Evolutionary conservation across 768 basidiomycete genomes (phyloP), one percentile per base, ranked within the genome.

Genomic region (Dentipellis sp.): DNA sequence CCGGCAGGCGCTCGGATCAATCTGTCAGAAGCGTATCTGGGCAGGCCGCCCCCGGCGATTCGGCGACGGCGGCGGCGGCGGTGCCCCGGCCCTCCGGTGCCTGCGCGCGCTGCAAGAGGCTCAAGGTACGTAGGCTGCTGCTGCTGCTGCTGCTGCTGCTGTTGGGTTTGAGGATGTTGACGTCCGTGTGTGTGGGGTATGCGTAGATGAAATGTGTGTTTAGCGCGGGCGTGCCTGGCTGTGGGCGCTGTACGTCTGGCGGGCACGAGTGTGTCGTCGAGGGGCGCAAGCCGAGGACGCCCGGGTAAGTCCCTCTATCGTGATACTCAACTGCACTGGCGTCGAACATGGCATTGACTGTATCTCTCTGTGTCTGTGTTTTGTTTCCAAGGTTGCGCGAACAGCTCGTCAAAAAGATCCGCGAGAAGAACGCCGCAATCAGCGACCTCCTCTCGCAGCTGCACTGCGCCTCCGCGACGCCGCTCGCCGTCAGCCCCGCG

Each of bases 251-350:
- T 16, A 63, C 62, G 12, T 58, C 64, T 4, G 66, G 67, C 16
- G 62, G 63, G 9, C 68, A 68, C 49, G 59, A 65, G 12, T 70
- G 69, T 50, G 49, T 65, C 42, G 68, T 70, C 8, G 65, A 65
- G 38, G 69, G 69, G 1, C 61, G 69, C 16, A 70, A 70, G 58
- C 67, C 69, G 10, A 64, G 69, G 53, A 67, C 69, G 4, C 69
- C 69, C 3, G 69, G 69, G 69, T 68, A 48, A 38, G 66, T 59
- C 17, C 3, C 17, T n/a, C 2, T 11, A 29, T 0, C 10, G 2
- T 10, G 10, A 10, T 12, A 22, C 14, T 16, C 14, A 36, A 42
- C 10, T 7, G 29, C 29, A 34, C 40, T 14, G 1, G 16, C 16
- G 4, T 23, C 3, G 1, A 22, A 37, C 21, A 42, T 50, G 34